A percentile compares a stretch with the other conserved stretches of the same genome.
Conservation (phyloP, 1,139 yeast species). For the Sugiyamaella castrensis region DNA sequence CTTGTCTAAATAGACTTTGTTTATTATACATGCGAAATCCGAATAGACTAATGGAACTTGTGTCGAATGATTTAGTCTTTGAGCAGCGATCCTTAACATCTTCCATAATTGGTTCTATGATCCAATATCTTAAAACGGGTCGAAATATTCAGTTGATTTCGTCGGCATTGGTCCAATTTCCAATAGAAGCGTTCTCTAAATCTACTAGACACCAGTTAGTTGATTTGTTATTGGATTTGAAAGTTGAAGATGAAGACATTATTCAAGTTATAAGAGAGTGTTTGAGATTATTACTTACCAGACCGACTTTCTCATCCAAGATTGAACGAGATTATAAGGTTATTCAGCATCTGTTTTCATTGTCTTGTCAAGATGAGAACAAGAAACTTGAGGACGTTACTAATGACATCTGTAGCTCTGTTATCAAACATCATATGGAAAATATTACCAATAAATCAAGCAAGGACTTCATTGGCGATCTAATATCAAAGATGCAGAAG, state of each 20-base stretch:
- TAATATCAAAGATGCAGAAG: constrained; percentile 12
- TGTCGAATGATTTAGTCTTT: constrained; percentile 23
- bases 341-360: constrained; percentile 14
- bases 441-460: constrained; percentile 10
- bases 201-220: constrained; percentile 11
- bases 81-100: constrained; percentile 25
- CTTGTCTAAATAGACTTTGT: constrained; percentile 19
- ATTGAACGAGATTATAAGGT: constrained; percentile 14
- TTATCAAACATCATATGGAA: constrained; percentile 12
- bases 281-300: constrained; percentile 7
- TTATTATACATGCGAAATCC: constrained; percentile 20
- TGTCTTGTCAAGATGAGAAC: not conserved
- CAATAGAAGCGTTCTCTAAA: constrained; percentile 21
- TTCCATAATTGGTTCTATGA: constrained; percentile 18
- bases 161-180: constrained; percentile 15
- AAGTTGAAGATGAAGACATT: not conserved
- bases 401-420: constrained; percentile 10
- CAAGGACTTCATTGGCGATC: constrained; percentile 10
- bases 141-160: constrained; percentile 1
- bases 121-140: constrained; percentile 5
- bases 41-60: constrained; percentile 17
- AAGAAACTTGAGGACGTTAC: constrained; percentile 8
- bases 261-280: constrained; percentile 1
- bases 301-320: constrained; percentile 18
- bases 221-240: constrained; percentile 7